Evolutionary conservation across 805 yeast genomes (phyloP).

Genomic region (Yamadazyma takamatsuzukensis): DNA sequence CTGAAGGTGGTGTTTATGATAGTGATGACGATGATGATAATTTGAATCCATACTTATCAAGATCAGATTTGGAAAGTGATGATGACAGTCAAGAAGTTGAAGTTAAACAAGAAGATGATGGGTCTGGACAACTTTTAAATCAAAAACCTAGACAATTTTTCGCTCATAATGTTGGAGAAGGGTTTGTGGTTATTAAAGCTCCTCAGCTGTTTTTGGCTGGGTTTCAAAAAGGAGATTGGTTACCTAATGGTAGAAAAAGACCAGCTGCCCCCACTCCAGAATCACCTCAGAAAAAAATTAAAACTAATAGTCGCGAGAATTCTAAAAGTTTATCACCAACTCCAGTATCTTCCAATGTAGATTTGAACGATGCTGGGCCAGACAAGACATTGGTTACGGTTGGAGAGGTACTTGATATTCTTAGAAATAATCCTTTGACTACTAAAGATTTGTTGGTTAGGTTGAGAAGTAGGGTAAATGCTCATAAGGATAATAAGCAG

Average conservation of each 20-base stretch:
- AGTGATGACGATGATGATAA: conserved; percentile 62
- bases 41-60: conserved; percentile 70
- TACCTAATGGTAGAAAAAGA: conserved; percentile 52
- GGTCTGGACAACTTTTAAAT: conserved; percentile 7
- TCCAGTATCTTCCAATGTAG: conserved; percentile 14
- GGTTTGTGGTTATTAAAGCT: conserved; percentile 57
- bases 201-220: conserved; percentile 54
- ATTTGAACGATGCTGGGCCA: conserved; percentile 35
- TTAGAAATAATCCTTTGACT: conserved; percentile 53
- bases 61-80: conserved; percentile 57
- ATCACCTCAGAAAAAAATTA: conserved; percentile 34
- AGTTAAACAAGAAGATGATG: conserved; percentile 32
- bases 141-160: conserved; percentile 14
- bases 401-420: conserved; percentile 65
- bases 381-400: conserved; percentile 54
- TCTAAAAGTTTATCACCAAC: conserved; percentile 14
- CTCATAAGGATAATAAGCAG: conserved; percentile 60
- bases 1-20: conserved; percentile 88
- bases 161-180: conserved; percentile 33
- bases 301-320: conserved; percentile 10
- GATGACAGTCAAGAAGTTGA: conserved; percentile 46
- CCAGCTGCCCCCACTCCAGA: conserved; percentile 16
- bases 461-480: conserved; percentile 58
- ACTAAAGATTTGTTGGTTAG: conserved; percentile 60
- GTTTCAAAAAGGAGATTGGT: conserved; percentile 85